Evolutionary conservation across 2,329 filamentous ascomycete genomes (phyloP), one percentile per base, ranked within the genome.

Genomic region (Arthrobotrys iridis): DNA sequence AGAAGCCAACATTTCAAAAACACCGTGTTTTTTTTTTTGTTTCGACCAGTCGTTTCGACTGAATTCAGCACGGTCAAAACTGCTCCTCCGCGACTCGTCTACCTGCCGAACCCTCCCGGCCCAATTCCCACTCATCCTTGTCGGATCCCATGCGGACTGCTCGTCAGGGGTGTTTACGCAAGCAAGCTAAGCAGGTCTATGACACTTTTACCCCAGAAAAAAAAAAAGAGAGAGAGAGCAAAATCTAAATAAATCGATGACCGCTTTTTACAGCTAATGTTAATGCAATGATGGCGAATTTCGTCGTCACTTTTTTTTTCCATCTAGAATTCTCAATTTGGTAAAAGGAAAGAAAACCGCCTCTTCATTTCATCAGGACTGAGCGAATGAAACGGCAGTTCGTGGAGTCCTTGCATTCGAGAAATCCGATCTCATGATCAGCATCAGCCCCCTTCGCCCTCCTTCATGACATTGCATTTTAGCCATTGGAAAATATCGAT

Each of bases 191-290:
- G 45, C 24, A 60, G 40, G n/a, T n/a, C n/a, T n/a, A n/a, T n/a
- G n/a, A n/a, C n/a, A n/a, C 37, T 63, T 70, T 50, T 52, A 52
- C 66, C 66, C 66, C 66, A 63, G 66, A 71, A 62, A 70, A 50
- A 50, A 2, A 33, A 50, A 1, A n/a, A 20, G 20, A n/a, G n/a
- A n/a, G n/a, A n/a, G n/a, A n/a, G n/a, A n/a, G n/a, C n/a, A n/a
- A n/a, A n/a, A n/a, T n/a, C n/a, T n/a, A n/a, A n/a, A n/a, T n/a
- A 30, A 48, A 6, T 26, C 6, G 28, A 28, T 11, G 13, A 28
- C 11, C 52, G 33, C 18, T 24, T 58, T 20, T n/a, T 40, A 20
- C 52, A 33, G 52, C 33, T 45, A 5, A 15, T 41, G 26, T 41
- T 37, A 7, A 7, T 7, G 33, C 7, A 37, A 37, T 33, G 26